Evolutionary conservation across 306 rosid species (phyloP).

Genomic region (Acmispon strigosus): DNA sequence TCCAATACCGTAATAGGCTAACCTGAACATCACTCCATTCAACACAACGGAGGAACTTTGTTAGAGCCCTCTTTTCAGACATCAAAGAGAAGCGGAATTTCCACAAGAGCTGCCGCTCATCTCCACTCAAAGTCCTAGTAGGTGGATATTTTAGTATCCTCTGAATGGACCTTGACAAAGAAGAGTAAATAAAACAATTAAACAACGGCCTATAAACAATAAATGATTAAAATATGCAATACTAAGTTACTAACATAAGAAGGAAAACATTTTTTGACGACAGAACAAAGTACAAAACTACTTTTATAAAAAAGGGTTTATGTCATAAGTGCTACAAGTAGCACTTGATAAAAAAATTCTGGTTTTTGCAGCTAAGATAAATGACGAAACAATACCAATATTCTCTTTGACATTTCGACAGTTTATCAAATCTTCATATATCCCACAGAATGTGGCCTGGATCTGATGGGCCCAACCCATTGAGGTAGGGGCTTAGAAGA

Average conservation of each 20-base stretch:
- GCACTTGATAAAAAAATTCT: no score
- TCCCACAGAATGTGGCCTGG: no score
- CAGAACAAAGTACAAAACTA: no score
- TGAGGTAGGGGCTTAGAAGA: no score
- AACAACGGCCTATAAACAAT: not conserved
- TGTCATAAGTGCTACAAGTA: no score
- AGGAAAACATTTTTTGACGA: not conserved
- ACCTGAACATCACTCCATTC: constrained; percentile 99
- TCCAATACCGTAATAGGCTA: constrained; percentile 14
- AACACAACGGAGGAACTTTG: constrained; percentile 93
- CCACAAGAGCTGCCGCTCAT: constrained; percentile 96
- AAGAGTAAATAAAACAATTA: constrained; percentile 18
- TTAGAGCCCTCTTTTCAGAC: constrained; percentile 99
- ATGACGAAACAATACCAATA: no score
- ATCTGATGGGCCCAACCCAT: no score
- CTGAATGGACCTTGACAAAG: constrained; percentile 67
- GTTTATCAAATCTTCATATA: no score
- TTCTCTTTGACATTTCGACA: no score
- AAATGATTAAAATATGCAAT: not conserved
- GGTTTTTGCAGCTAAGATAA: no score
- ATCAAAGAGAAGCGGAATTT: constrained; percentile 96
- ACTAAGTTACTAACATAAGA: not conserved
- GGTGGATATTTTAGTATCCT: constrained; percentile 93
- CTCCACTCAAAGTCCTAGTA: constrained; percentile 93
- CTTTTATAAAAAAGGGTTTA: no score